These are phyloP conservation scores for Xanthoconium separans DNA, from an alignment of 1,284 basidiomycete genomes.

Conservation along the genomic window DNA sequence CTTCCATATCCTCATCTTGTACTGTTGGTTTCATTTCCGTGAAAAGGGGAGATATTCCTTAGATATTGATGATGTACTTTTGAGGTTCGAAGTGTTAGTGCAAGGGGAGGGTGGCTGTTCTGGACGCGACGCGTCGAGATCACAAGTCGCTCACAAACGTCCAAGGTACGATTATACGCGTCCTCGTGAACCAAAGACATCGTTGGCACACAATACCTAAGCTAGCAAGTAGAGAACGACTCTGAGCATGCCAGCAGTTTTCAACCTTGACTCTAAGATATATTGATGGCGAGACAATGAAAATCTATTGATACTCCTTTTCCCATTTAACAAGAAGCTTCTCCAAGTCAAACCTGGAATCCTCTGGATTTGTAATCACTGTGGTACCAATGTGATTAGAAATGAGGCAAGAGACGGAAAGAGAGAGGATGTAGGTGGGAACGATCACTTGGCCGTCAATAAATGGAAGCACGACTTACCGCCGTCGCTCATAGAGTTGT, in stretches of 20 bases:
- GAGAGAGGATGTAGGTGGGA: neutral
- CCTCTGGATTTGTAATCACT: constrained; percentile 93
- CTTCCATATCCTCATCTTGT: constrained; percentile 70
- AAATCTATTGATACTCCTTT: constrained; percentile 49
- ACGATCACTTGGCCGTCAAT: neutral
- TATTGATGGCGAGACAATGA: constrained; percentile 21
- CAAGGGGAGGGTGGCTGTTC: neutral
- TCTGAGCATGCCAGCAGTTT: constrained; percentile 3
- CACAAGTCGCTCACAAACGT: neutral
- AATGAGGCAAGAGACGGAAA: neutral
- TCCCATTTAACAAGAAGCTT: constrained; percentile 82
- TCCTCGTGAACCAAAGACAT: neutral
- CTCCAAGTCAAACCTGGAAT: constrained; percentile 96
- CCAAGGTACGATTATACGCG: neutral
- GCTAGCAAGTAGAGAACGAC: neutral
- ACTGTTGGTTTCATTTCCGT: constrained; percentile 58
- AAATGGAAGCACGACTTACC: constrained; percentile 41
- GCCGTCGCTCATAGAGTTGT: constrained; percentile 45
- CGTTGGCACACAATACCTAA: constrained; percentile 3
- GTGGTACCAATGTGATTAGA: constrained; percentile 23
- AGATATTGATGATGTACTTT: neutral
- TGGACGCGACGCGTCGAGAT: neutral
- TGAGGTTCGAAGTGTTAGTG: neutral
- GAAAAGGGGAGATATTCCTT: too few species aligned
- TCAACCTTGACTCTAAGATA: constrained; percentile 25